Percentiles rank a stretch among this genome's conserved stretches.
Evolutionary conservation across 257 asterid species (phyloP).

Genomic region (Nicotiana paniculata): DNA sequence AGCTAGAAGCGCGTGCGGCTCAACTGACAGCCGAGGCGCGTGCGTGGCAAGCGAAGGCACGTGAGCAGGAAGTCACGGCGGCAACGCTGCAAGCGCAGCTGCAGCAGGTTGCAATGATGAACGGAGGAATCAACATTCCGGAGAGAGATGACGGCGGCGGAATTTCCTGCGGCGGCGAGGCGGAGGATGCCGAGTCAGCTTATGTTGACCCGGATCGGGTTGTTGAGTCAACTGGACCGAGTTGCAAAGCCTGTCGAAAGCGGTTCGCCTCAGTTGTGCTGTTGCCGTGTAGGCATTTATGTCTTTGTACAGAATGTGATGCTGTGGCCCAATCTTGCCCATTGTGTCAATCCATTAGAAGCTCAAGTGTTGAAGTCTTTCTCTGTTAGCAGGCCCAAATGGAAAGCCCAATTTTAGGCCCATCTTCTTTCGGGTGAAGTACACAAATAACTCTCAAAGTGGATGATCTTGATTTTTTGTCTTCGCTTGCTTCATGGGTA

Average conservation of each 20-base stretch:
- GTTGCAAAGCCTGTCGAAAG: constrained; percentile 32
- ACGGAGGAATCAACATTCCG: constrained; percentile 11
- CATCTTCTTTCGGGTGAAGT: too few relatives aligned
- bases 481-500: too few relatives aligned
- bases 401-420: neutral
- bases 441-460: too few relatives aligned
- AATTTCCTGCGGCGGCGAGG: constrained; percentile 9
- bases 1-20: constrained; percentile 27
- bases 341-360: constrained; percentile 24
- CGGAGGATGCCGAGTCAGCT: constrained; percentile 45
- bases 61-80: constrained; percentile 28
- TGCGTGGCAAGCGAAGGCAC: constrained; percentile 32
- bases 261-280: constrained; percentile 34
- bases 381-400: constrained; percentile 11
- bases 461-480: too few relatives aligned
- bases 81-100: constrained; percentile 35
- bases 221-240: constrained; percentile 23
- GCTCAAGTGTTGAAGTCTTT: constrained; percentile 36
- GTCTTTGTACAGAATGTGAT: constrained; percentile 34
- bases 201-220: constrained; percentile 47
- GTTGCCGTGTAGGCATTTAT: constrained; percentile 44
- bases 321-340: constrained; percentile 37
- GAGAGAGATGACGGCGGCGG: constrained; percentile 11
- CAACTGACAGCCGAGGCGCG: constrained; percentile 31
- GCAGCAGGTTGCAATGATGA: constrained; percentile 23